Base-by-base conservation (phyloP, 2,329 filamentous ascomycete genomes). In the Penicillium hordei region DNA sequence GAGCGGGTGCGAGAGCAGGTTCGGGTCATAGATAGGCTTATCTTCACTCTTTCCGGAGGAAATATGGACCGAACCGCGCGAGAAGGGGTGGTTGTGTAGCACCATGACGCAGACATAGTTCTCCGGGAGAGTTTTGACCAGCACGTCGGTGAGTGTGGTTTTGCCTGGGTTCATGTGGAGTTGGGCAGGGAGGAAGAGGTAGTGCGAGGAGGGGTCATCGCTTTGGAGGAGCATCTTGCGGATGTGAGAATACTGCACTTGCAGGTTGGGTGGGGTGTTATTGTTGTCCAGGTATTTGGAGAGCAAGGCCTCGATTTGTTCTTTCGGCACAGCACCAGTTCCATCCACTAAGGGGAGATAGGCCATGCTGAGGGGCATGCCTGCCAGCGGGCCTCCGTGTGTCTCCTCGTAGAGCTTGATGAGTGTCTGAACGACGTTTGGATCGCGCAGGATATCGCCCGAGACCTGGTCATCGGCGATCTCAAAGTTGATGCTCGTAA, bases 1-100 rank as follows among this genome's bases (percentile, higher is more conserved):
- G 0, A 76, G 71, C n/a, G 72, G 64, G 38, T 77, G 70, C 0
- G 70, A 72, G 5, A 82, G 70, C 63, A 72, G 82, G 55, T 75
- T 76, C 0, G 80, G 78, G 60, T 82, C 72, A 57, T 80, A 75
- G 23, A 74, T 63, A 0, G 80, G 80, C 1, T 67, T 63, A 15
- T 73, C 71, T 1, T 67, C 62, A 0, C 67, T 68, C 5, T 72
- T 68, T 12, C 62, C 50, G 0, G 75, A 77, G 1, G 34, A 31
- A 34, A 75, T 70, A 44, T 73, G 71, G 1, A 70, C 63, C 8
- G 62, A 63, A 1, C 72, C 73, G 0, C 70, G 68, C 0, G 70
- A 73, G 49, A 74, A 70, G 1, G 75, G 75, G 44, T 75, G 71
- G 48, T 64, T 66, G 29, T 59, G 57, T 21, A 68, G n/a, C 23